Conservation (phyloP, 495 filamentous ascomycete species). For the Aspergillus biplanus region DNA sequence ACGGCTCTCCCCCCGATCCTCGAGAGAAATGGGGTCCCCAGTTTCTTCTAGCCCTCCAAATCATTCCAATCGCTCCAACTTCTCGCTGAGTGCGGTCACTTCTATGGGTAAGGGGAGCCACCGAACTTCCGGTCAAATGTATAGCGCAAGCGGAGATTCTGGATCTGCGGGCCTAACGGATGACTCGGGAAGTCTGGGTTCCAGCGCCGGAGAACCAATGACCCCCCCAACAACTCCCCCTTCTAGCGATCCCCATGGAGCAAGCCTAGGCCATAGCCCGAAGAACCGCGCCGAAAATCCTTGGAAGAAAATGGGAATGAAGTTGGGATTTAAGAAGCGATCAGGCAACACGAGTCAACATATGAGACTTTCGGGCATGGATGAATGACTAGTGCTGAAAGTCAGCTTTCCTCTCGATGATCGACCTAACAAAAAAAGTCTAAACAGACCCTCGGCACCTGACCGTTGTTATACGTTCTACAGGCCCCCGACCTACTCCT, state of each 20-base stretch:
- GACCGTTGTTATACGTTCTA: too few species aligned
- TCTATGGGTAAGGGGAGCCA: slow-evolving; percentile 37
- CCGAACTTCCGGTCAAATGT: slow-evolving; percentile 40
- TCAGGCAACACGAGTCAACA: slow-evolving; percentile 40
- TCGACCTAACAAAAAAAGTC: background rate
- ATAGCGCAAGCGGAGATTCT: slow-evolving; percentile 45
- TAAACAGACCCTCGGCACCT: too few species aligned
- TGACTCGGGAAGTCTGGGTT: slow-evolving; percentile 49
- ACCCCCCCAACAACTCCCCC: slow-evolving; percentile 90
- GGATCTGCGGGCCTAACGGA: slow-evolving; percentile 46
- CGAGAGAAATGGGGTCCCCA: slow-evolving; percentile 42
- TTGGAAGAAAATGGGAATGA: slow-evolving; percentile 87
- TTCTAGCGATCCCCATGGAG: slow-evolving; percentile 56
- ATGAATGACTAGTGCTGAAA: slow-evolving; percentile 30
- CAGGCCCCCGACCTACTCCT: too few species aligned
- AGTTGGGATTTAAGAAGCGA: slow-evolving; percentile 71
- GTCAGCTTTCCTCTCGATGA: background rate
- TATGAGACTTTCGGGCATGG: slow-evolving; percentile 38
- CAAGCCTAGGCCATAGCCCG: slow-evolving; percentile 54
- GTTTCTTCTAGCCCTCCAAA: slow-evolving; percentile 27
- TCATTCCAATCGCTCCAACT: slow-evolving; percentile 34
- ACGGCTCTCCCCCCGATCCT: slow-evolving; percentile 50
- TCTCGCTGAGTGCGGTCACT: slow-evolving; percentile 39
- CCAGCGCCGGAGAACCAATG: slow-evolving; percentile 70
- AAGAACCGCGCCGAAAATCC: slow-evolving; percentile 58